Evolutionary conservation across 805 yeast species (phyloP).

Genomic region (Yarrowia keelungensis): DNA sequence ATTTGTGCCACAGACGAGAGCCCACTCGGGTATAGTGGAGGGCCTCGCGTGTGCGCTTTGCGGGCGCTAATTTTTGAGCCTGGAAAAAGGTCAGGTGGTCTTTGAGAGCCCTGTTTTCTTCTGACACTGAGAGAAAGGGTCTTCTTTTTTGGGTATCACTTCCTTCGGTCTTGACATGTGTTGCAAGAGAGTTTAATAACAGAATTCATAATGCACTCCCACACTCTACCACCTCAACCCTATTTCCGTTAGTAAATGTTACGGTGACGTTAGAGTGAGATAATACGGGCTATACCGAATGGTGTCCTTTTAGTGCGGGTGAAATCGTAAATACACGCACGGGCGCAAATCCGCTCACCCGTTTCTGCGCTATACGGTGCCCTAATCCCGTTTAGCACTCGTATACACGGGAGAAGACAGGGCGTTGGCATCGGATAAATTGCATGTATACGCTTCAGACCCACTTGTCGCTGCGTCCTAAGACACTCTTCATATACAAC

Average conservation of each 20-base stretch:
- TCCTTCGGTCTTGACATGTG: not conserved
- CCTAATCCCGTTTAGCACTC: not conserved
- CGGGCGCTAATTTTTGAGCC: not conserved
- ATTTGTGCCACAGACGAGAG: too few species aligned
- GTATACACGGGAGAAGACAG: not conserved
- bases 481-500: too few species aligned
- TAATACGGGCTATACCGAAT: not conserved
- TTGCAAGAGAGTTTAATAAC: not conserved
- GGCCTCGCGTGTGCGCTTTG: not conserved
- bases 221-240: slow-evolving; percentile 3
- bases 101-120: not conserved
- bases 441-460: not conserved
- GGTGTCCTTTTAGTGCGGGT: too few species aligned
- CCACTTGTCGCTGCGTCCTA: not conserved
- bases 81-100: not conserved
- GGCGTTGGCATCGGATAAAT: not conserved
- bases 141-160: too few species aligned
- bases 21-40: not conserved
- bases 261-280: slow-evolving; percentile 1
- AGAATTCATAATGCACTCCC: not conserved
- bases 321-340: too few species aligned
- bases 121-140: not conserved
- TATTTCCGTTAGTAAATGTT: not conserved
- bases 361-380: not conserved
- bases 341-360: too few species aligned